Evolutionary conservation across 495 filamentous ascomycete genomes (phyloP), one percentile per base, ranked within the genome.

Genomic region (Neurospora sublineolata): DNA sequence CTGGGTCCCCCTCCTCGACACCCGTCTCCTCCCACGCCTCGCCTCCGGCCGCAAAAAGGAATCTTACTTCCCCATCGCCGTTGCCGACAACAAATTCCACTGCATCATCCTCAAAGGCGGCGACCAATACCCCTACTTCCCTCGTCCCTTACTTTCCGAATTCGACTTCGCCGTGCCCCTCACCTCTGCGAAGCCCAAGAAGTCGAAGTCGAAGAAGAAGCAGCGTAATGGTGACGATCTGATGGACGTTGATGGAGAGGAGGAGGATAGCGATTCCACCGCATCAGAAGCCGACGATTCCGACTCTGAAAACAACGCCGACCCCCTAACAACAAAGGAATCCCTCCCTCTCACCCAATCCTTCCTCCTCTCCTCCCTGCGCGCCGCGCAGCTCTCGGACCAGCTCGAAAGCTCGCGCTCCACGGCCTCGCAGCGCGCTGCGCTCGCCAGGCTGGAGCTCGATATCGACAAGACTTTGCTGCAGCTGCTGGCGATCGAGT

Each of bases 71-170:
- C 96, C 95, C 0, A 93, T 99, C 39, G 95, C 94, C 11, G 94
- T 97, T 3, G 93, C 94, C 18, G 89, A 94, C 74, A 86, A 90
- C 74, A 96, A 92, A 77, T 99, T 99, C 80, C 94, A 98, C 83
- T 98, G 96, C 81, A 97, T 98, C 80, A 98, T 99, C 75, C 90
- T 99, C 75, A 98, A 99, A 78, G 95, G 95, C 70, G 91, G 90
- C 14, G 96, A 99, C 76, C 86, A 90, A 77, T 89, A 97, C 78
- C 95, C 95, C 4, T 97, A 97, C 84, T 98, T 97, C 83, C 95
- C 95, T 1, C 90, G 93, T 6, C 94, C 95, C 0, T 82, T 97
- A 52, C 91, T 99, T 42, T 92, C 88, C 72, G 95, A 99, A 80
- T 98, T 98, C 76, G 93, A 94, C 46, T 97, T 99, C 83, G 86